These are phyloP conservation scores for Clonostachys solani DNA, from an alignment of 2,329 filamentous ascomycete species.

Conservation along the genomic window DNA sequence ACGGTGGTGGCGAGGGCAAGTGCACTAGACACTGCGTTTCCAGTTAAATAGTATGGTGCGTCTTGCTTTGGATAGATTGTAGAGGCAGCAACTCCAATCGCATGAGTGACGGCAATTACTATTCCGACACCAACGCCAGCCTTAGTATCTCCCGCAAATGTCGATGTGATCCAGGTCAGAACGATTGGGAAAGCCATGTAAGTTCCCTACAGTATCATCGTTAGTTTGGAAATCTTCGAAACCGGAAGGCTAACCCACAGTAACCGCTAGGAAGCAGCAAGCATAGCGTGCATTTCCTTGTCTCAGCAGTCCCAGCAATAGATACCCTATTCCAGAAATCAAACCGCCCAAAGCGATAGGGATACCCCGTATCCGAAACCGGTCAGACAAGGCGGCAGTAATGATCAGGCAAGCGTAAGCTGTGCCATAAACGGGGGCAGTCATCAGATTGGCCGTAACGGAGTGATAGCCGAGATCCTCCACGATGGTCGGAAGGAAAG, in stretches of 20 bases:
- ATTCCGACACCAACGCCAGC: slow-evolving; percentile 9
- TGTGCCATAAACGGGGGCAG: slow-evolving; percentile 6
- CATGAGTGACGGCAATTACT: slow-evolving; percentile 9
- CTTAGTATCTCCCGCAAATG: slow-evolving; percentile 10
- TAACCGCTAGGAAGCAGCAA: slow-evolving; percentile 6
- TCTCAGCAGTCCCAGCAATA: slow-evolving; percentile 5
- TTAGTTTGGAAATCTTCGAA: not conserved
- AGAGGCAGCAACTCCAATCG: slow-evolving; percentile 8
- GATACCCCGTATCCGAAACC: slow-evolving; percentile 3
- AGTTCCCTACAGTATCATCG: not conserved
- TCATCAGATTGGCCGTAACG: slow-evolving; percentile 8
- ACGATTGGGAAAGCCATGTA: slow-evolving; percentile 11
- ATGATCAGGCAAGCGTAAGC: slow-evolving; percentile 4
- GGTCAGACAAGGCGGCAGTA: slow-evolving; percentile 6
- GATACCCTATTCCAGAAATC: slow-evolving; percentile 7
- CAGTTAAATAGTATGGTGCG: slow-evolving; percentile 8
- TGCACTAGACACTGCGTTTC: slow-evolving; percentile 7
- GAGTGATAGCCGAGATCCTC: slow-evolving; percentile 9
- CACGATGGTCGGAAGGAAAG: slow-evolving; percentile 8
- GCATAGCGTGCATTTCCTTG: slow-evolving; percentile 5
- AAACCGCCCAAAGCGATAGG: slow-evolving; percentile 5
- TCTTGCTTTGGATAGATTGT: slow-evolving; percentile 8
- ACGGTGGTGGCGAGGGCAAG: slow-evolving; percentile 4
- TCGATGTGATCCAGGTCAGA: slow-evolving; percentile 9
- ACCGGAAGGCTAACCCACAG: not conserved